These are phyloP conservation scores for Actinidia arguta DNA, from an alignment of 179 eudicot genomes.

Conservation along the genomic window DNA sequence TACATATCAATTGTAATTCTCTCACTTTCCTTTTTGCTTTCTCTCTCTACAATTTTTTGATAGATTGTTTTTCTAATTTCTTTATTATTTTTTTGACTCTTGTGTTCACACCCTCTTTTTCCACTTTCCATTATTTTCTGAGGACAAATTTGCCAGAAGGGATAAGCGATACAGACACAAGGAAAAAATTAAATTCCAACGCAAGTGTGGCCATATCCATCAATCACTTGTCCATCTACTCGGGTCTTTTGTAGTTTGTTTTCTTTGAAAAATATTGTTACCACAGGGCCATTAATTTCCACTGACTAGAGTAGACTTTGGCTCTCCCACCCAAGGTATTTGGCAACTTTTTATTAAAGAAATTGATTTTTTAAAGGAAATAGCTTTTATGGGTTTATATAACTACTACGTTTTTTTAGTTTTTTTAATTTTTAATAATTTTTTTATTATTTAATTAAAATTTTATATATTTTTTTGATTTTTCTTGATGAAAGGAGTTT, in stretches of 20 bases:
- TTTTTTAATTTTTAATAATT: too few relatives aligned
- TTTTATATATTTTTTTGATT: background rate
- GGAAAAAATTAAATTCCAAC: background rate
- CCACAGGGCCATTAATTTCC: background rate
- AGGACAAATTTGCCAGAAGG: slow-evolving; percentile 10
- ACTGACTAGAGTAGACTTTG: background rate
- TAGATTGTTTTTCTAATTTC: background rate
- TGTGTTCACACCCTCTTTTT: background rate
- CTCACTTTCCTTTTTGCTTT: background rate
- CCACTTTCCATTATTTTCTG: background rate
- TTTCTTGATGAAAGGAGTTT: too few relatives aligned
- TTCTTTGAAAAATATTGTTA: background rate
- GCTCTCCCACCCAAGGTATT: background rate
- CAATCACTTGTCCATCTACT: slow-evolving; percentile 15
- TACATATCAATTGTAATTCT: background rate
- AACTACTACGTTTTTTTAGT: too few relatives aligned
- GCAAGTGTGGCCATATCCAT: slow-evolving; percentile 15
- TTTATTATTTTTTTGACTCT: too few relatives aligned
- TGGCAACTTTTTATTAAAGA: background rate
- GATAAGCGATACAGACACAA: background rate
- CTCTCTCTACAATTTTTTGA: background rate
- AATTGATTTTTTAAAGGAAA: background rate
- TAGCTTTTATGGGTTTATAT: background rate
- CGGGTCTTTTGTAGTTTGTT: background rate
- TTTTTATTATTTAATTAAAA: background rate